Evolutionary conservation across 2,329 filamentous ascomycete species (phyloP).

Genomic region (Endocalyx cinctus): DNA sequence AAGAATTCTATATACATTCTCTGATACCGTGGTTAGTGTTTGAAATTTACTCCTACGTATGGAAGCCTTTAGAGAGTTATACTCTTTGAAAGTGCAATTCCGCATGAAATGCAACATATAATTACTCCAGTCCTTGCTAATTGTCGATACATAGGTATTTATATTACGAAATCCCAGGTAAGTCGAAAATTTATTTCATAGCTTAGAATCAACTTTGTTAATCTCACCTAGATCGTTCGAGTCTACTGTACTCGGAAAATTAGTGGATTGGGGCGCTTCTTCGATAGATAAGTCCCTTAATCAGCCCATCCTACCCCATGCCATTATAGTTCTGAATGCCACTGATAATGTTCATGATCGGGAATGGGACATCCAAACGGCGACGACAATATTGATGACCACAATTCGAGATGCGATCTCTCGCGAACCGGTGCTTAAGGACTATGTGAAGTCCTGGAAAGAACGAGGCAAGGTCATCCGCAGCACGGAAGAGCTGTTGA

Average conservation of each 20-base stretch:
- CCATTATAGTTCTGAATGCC: constrained; percentile 48
- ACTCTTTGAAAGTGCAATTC: no score
- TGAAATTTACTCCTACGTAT: no score
- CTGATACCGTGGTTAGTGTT: constrained; percentile 39
- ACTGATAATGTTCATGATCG: constrained; percentile 32
- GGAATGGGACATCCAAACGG: constrained; percentile 37
- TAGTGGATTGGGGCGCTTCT: constrained; percentile 47
- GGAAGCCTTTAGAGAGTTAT: no score
- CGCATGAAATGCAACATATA: no score
- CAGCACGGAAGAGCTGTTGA: constrained; percentile 41
- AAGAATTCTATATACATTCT: constrained; percentile 41
- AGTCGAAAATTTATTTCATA: no score
- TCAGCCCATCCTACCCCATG: constrained; percentile 50
- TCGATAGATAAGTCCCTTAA: constrained; percentile 50
- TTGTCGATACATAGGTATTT: no score
- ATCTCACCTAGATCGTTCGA: constrained; percentile 38
- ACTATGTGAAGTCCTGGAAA: constrained; percentile 38
- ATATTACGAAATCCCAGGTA: constrained; percentile 39
- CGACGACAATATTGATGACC: constrained; percentile 34
- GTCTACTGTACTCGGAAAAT: constrained; percentile 31
- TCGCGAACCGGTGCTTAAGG: constrained; percentile 29
- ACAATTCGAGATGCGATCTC: constrained; percentile 29
- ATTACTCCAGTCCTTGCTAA: no score
- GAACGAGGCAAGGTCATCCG: constrained; percentile 34
- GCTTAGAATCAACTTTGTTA: no score